A percentile compares a stretch with the other conserved stretches of the same genome.
Conservation (phyloP, 495 filamentous ascomycete genomes). For the Neurospora sublineolata region DNA sequence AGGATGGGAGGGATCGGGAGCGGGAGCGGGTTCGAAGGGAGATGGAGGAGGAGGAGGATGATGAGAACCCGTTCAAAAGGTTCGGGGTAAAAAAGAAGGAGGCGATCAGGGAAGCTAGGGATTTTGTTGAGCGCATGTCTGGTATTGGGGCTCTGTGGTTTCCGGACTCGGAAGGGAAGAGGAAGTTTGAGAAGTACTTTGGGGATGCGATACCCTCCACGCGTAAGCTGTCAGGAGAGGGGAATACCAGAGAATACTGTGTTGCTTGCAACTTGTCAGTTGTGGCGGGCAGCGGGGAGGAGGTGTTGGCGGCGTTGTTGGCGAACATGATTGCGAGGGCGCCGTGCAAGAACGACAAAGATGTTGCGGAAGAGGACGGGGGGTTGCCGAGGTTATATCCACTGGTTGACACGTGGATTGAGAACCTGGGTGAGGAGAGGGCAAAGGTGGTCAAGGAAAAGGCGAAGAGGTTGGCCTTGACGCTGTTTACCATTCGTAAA, state of each 20-base stretch:
- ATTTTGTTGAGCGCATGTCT: slow-evolving; percentile 22
- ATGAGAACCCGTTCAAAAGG: slow-evolving; percentile 14
- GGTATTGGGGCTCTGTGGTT: slow-evolving; percentile 20
- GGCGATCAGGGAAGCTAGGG: slow-evolving; percentile 8
- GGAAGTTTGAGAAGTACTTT: slow-evolving; percentile 17
- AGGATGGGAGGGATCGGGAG: not conserved
- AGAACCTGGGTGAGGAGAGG: not conserved
- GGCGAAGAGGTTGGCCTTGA: not conserved
- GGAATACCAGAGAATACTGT: slow-evolving; percentile 12
- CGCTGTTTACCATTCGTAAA: not conserved
- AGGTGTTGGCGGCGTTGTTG: slow-evolving; percentile 25
- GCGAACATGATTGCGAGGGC: slow-evolving; percentile 23
- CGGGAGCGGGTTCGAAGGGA: not conserved
- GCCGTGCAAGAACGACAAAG: not conserved
- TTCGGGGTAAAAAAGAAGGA: not conserved
- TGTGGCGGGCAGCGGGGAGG: slow-evolving; percentile 26
- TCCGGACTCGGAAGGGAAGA: slow-evolving; percentile 11
- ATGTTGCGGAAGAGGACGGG: slow-evolving; percentile 3
- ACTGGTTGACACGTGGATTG: slow-evolving; percentile 34
- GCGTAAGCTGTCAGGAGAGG: slow-evolving; percentile 4
- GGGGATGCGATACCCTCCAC: slow-evolving; percentile 12
- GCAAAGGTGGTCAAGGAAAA: not conserved
- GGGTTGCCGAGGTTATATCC: slow-evolving; percentile 19
- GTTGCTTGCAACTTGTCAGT: slow-evolving; percentile 35
- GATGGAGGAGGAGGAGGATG: not conserved